Evolutionary conservation across 352 stramenopile genomes (phyloP).

Genomic region (Globisporangium apiculatum): DNA sequence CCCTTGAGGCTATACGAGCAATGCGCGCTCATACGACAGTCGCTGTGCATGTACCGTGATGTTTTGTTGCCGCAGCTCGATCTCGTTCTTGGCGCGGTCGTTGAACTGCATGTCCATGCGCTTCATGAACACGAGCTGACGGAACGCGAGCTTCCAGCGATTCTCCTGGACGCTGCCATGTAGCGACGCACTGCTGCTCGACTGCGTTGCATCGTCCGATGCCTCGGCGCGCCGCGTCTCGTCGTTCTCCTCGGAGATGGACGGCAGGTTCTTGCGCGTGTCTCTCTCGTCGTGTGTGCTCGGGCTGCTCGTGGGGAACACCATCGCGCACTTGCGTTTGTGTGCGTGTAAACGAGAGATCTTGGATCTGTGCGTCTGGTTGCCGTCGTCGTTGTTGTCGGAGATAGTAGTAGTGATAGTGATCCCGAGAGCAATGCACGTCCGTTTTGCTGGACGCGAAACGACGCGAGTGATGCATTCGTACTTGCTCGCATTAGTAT

Average conservation of each 20-base stretch:
- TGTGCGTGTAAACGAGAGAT: too few species aligned
- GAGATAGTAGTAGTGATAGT: too few species aligned
- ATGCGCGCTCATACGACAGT: too few species aligned
- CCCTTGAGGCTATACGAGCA: neutral
- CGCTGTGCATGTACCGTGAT: slow-evolving; percentile 35
- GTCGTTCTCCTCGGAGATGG: slow-evolving; percentile 10
- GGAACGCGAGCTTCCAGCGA: slow-evolving; percentile 72
- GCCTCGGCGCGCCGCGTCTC: slow-evolving; percentile 9
- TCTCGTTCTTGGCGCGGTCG: slow-evolving; percentile 69
- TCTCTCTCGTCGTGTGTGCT: neutral
- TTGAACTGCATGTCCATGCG: slow-evolving; percentile 78
- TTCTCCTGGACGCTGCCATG: slow-evolving; percentile 25
- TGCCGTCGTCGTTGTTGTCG: too few species aligned
- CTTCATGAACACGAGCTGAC: slow-evolving; percentile 82
- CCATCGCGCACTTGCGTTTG: too few species aligned
- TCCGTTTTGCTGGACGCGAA: neutral
- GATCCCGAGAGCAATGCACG: neutral
- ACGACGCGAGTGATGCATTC: neutral
- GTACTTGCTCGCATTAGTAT: too few species aligned
- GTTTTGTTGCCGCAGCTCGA: slow-evolving; percentile 69
- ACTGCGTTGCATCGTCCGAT: neutral
- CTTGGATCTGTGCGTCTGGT: neutral
- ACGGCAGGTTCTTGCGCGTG: slow-evolving; percentile 2
- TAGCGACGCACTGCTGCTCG: neutral
- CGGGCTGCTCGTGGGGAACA: neutral